Evolutionary conservation across 2,329 filamentous ascomycete species (phyloP).

Genomic region (Talaromyces verruculosus): DNA sequence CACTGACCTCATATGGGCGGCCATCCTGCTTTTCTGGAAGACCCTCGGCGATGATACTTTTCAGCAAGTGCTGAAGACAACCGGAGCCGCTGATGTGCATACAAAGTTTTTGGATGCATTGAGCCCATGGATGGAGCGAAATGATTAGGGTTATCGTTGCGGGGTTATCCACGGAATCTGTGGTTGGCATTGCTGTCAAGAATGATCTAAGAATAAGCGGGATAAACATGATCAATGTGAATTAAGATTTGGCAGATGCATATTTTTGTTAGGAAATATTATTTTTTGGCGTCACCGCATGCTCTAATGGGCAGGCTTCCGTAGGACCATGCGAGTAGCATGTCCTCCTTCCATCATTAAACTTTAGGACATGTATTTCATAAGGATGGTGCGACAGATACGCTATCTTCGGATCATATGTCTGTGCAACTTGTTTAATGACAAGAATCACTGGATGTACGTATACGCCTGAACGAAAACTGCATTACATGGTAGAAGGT

Average conservation of each 20-base stretch:
- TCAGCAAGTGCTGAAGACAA: conserved; percentile 36
- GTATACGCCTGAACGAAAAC: background rate
- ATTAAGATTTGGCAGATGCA: background rate
- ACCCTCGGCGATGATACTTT: conserved; percentile 42
- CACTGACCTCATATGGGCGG: conserved; percentile 59
- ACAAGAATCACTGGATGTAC: background rate
- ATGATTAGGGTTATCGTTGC: background rate
- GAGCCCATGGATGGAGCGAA: conserved; percentile 3
- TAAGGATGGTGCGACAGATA: background rate
- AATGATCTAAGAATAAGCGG: background rate
- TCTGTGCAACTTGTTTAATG: background rate
- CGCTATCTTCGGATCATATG: background rate
- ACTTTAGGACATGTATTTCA: background rate
- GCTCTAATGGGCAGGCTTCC: background rate
- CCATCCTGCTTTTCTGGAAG: conserved; percentile 49
- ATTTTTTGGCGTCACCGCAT: background rate
- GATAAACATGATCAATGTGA: background rate
- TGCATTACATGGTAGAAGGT: background rate
- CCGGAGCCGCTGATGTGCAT: conserved; percentile 24
- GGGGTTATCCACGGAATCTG: background rate
- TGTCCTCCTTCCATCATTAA: background rate
- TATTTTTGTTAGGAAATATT: background rate
- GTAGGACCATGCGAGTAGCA: background rate
- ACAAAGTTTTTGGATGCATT: conserved; percentile 22
- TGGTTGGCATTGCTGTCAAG: background rate